Percentiles rank a stretch among this genome's conserved stretches.
Conservation (phyloP, 306 rosid genomes). For the Vigna mungo region DNA sequence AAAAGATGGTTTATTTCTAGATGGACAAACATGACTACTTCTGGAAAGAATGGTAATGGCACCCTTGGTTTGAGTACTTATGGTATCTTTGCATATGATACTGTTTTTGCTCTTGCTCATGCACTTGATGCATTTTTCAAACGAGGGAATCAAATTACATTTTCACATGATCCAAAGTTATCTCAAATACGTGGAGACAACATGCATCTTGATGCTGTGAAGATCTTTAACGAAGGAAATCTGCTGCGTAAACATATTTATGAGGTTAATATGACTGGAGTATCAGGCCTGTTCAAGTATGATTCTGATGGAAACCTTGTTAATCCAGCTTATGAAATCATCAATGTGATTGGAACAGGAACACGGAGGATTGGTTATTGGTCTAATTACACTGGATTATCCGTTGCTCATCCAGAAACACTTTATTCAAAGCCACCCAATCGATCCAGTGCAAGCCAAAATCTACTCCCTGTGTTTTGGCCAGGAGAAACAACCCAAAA, state of each 20-base stretch:
- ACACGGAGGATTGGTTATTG: slow-evolving; percentile 85
- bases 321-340: slow-evolving; percentile 79
- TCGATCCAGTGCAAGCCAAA: slow-evolving; percentile 62
- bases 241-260: slow-evolving; percentile 62
- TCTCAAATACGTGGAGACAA: slow-evolving; percentile 46
- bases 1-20: slow-evolving; percentile 70
- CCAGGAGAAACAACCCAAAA: slow-evolving; percentile 75
- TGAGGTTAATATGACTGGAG: slow-evolving; percentile 76
- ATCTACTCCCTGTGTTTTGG: slow-evolving; percentile 69
- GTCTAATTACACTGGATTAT: slow-evolving; percentile 89
- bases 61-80: slow-evolving; percentile 68
- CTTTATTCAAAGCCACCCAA: slow-evolving; percentile 71
- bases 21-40: slow-evolving; percentile 80
- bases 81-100: slow-evolving; percentile 86
- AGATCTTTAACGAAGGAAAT: slow-evolving; percentile 74
- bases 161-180: slow-evolving; percentile 71
- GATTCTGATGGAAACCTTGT: slow-evolving; percentile 66
- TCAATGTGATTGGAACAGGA: slow-evolving; percentile 86
- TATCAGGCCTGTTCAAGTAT: slow-evolving; percentile 72
- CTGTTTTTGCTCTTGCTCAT: slow-evolving; percentile 88
- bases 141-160: slow-evolving; percentile 72
- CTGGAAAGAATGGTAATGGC: slow-evolving; percentile 51
- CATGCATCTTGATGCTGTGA: slow-evolving; percentile 78
- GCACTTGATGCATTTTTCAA: slow-evolving; percentile 77
- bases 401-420: slow-evolving; percentile 68